Base-by-base conservation (phyloP, 805 yeast genomes). In the Suhomyces faveliae region DNA sequence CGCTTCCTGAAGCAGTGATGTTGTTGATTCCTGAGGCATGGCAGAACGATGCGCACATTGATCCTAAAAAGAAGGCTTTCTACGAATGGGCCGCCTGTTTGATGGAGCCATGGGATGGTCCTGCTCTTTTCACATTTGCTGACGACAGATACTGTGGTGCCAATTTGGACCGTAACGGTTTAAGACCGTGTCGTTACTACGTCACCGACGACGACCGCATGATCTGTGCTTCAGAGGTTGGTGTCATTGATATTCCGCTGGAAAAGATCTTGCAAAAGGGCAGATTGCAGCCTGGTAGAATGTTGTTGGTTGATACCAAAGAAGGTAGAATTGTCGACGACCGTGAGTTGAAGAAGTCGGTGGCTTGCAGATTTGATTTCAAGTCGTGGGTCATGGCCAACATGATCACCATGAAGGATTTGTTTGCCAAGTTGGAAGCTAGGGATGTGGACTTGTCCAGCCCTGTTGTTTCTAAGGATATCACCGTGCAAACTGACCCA, bases 51-150 rank as follows among this genome's bases (percentile, higher is more conserved):
- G 68, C 70, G 47, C 68, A 79, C 54, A 90, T 92, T 87, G 97
- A 92, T 67, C 89, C 96, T 47, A 85, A 87, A 67, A 87, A 91
- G 73, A 83, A 80, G 60, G 97, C 98, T 0, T 92, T 95, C 70
- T 92, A 92, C 73, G 97, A 94, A 68, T 92, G 98, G 98, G 98
- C 97, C 42, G 96, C 98, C 10, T 90, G 97, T 72, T 73, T 92
- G 55, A 94, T 94, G 97, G 99, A 92, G 74, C 98, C 98, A 7
- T 92, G 99, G 99, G 99, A 92, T 72, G 99, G 99, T 55, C 99
- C 99, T 15, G 98, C 98, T 29, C 74, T 94, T 57, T 88, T 92
- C 75, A 90, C 96, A 24, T 94, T 92, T 68, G 92, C 97, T 30
- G 98, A 92, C 69, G 97, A 96, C 58, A 81, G 98, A 60, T 92